phyloP scores from a whole-genome alignment of 306 rosid species.

The Acacia acuminata region DNA sequence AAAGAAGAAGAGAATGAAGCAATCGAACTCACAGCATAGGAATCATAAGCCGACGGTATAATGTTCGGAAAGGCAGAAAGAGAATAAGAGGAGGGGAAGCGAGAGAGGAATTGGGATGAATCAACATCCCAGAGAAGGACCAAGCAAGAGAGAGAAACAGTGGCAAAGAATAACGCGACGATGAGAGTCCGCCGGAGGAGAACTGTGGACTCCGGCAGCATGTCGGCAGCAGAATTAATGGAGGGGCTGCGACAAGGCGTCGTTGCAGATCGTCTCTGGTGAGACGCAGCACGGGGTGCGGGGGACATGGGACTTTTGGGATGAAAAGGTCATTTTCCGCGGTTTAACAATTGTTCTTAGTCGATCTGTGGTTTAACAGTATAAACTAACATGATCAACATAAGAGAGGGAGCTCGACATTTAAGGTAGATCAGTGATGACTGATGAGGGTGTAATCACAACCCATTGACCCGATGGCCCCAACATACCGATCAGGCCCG shows the following conservation, averaged over 20 bases:
- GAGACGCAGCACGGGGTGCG: conserved; percentile 1
- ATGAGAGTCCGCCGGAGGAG: conserved; percentile 37
- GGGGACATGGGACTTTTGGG: background rate
- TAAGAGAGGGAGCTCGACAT: background rate
- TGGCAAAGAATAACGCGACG: conserved; percentile 44
- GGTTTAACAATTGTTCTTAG: background rate
- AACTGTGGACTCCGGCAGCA: conserved; percentile 36
- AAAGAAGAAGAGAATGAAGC: conserved; percentile 8
- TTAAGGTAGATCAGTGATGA: background rate
- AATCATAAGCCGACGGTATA: conserved; percentile 36
- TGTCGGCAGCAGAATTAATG: conserved; percentile 34
- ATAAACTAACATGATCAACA: background rate
- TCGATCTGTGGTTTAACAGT: background rate
- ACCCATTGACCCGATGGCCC: background rate
- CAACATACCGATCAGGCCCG: background rate
- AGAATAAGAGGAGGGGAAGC: conserved; percentile 43
- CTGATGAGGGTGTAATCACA: background rate
- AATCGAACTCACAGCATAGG: conserved; percentile 46
- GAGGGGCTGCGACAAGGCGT: background rate
- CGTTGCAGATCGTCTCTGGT: conserved; percentile 2
- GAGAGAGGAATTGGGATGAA: conserved; percentile 49
- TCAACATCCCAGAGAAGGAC: conserved; percentile 47
- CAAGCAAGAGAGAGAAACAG: conserved; percentile 54
- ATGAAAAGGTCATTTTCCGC: conserved; percentile 12
- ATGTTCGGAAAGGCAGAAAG: conserved; percentile 33